Conservation (phyloP, 164 flowering plant species). For the Kingdonia uniflora region DNA sequence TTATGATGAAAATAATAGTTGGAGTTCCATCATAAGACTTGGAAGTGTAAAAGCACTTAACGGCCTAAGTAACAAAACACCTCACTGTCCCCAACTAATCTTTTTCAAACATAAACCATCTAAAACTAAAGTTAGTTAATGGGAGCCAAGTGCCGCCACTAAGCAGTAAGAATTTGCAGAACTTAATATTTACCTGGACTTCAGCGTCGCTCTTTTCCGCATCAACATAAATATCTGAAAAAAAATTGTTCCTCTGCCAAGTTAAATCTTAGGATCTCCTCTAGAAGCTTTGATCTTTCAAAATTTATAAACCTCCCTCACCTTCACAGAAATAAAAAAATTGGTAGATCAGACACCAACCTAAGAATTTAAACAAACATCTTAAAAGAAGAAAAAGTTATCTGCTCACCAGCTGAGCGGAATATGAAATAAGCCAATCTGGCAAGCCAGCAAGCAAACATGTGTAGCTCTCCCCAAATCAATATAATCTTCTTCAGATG, state of each 20-base stretch:
- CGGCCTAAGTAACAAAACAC: too few species aligned
- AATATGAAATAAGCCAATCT: conserved; percentile 91
- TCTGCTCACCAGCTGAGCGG: conserved; percentile 74
- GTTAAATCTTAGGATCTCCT: conserved; percentile 74
- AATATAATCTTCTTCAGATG: conserved; percentile 80
- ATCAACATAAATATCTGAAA: conserved; percentile 59
- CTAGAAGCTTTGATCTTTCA: conserved; percentile 90
- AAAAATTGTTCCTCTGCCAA: conserved; percentile 82
- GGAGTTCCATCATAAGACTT: too few species aligned
- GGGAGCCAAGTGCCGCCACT: too few species aligned
- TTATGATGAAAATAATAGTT: background rate
- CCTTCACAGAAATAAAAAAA: conserved; percentile 32
- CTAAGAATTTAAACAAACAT: too few species aligned
- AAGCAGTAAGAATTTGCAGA: background rate
- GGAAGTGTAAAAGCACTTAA: too few species aligned
- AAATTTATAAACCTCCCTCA: conserved; percentile 88
- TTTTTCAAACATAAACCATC: too few species aligned
- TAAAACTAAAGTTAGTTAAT: too few species aligned
- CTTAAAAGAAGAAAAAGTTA: too few species aligned
- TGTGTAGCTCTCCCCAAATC: conserved; percentile 80
- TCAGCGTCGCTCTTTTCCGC: conserved; percentile 93
- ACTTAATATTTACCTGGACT: conserved; percentile 54
- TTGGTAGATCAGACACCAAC: conserved; percentile 8
- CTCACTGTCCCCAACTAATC: too few species aligned
- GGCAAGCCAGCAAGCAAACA: conserved; percentile 96